Evolutionary conservation across 2,329 filamentous ascomycete genomes (phyloP).

Genomic region (Colletotrichum acutatum): DNA sequence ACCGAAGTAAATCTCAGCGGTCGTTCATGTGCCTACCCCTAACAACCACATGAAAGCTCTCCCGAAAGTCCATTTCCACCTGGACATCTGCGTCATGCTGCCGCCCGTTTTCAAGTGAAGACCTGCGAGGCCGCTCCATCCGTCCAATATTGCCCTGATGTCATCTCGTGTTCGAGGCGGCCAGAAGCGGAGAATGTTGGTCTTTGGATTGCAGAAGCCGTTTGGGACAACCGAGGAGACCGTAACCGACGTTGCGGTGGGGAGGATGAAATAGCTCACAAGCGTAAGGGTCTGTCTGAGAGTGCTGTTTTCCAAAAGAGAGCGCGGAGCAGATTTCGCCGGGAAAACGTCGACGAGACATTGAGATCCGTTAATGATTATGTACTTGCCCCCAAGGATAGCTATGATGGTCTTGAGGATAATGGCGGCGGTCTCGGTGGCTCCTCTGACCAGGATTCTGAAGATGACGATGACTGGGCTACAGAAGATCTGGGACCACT

Average conservation of each 20-base stretch:
- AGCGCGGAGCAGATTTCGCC: background rate
- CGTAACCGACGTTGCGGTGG: background rate
- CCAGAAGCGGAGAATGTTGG: slow-evolving; percentile 1
- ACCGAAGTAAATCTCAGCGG: background rate
- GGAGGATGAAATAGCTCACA: background rate
- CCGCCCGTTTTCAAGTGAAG: background rate
- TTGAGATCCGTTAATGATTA: background rate
- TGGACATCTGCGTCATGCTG: background rate
- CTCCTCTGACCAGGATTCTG: background rate
- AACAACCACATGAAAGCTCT: background rate
- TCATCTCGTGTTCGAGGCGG: slow-evolving; percentile 14
- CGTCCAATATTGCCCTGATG: slow-evolving; percentile 7
- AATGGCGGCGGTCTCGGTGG: background rate
- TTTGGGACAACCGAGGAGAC: background rate
- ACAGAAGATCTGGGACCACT: background rate
- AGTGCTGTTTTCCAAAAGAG: background rate
- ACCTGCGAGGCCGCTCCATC: background rate
- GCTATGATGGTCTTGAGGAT: background rate
- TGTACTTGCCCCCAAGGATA: background rate
- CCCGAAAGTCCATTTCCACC: background rate
- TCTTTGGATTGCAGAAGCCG: background rate
- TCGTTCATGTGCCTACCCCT: background rate
- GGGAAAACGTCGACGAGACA: background rate
- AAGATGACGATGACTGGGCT: background rate
- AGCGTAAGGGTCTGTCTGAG: background rate